These are phyloP conservation scores for Candida succiphila DNA, from an alignment of 805 yeast genomes.

Conservation along the genomic window DNA sequence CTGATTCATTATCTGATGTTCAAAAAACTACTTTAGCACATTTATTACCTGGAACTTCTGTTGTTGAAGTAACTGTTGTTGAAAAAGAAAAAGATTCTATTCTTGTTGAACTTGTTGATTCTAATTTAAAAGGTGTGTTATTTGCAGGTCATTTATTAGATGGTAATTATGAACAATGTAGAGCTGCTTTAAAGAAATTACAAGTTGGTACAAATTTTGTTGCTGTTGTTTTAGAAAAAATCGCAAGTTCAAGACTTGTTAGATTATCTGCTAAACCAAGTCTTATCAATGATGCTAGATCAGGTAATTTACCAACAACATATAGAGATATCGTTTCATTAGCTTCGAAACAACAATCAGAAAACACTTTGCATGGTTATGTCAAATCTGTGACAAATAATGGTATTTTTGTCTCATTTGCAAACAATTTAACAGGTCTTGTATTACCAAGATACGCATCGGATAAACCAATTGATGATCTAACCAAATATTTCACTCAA, in stretches of 20 bases:
- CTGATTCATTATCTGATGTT: conserved; percentile 38
- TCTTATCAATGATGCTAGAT: conserved; percentile 53
- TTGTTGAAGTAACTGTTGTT: conserved; percentile 49
- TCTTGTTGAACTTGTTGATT: conserved; percentile 47
- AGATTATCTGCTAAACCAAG: conserved; percentile 57
- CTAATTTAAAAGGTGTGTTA: conserved; percentile 57
- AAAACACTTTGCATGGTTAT: conserved; percentile 53
- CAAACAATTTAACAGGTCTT: conserved; percentile 72
- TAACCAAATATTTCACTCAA: conserved; percentile 41
- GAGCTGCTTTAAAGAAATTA: conserved; percentile 53
- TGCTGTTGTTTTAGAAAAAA: conserved; percentile 61
- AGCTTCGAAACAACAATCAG: conserved; percentile 33
- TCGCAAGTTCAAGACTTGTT: conserved; percentile 47
- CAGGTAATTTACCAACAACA: conserved; percentile 40
- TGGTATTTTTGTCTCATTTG: conserved; percentile 81
- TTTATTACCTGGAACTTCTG: conserved; percentile 50
- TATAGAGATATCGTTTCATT: conserved; percentile 50
- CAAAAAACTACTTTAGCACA: conserved; percentile 36
- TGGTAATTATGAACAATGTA: conserved; percentile 61
- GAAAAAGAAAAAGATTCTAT: conserved; percentile 72
- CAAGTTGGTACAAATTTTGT: conserved; percentile 50
- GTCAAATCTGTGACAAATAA: conserved; percentile 66
- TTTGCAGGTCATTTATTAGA: conserved; percentile 71
- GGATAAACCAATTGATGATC: conserved; percentile 40
- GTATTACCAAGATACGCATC: conserved; percentile 67